Conservation (phyloP, 176 grass and related monocot genomes). For the Leersia perrieri region DNA sequence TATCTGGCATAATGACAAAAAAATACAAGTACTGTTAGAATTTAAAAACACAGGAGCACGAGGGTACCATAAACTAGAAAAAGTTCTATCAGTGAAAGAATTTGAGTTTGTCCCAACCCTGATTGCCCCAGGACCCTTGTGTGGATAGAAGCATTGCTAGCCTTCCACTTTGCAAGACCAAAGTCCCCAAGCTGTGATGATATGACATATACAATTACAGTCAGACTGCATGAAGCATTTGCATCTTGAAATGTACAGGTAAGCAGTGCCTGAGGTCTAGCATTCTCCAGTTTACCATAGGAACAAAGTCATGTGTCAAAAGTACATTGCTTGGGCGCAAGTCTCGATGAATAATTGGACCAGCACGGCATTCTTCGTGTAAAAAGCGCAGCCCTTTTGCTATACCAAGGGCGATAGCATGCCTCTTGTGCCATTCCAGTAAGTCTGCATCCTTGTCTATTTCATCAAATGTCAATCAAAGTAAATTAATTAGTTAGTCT, state of each 20-base stretch:
- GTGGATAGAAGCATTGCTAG: slow-evolving; percentile 38
- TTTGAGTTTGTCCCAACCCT: slow-evolving; percentile 41
- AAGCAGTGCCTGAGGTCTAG: neutral
- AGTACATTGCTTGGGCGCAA: slow-evolving; percentile 73
- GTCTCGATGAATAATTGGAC: slow-evolving; percentile 77
- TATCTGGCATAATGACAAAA: slow-evolving; percentile 35
- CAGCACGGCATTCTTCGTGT: slow-evolving; percentile 64
- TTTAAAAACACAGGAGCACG: slow-evolving; percentile 22
- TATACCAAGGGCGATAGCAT: slow-evolving; percentile 67
- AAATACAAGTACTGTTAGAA: neutral
- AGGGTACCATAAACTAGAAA: neutral
- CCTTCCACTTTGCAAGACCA: slow-evolving; percentile 79
- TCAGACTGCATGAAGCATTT: neutral
- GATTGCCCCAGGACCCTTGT: slow-evolving; percentile 61
- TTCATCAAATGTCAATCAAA: slow-evolving; percentile 19
- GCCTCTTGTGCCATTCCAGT: slow-evolving; percentile 73
- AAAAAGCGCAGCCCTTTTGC: slow-evolving; percentile 70
- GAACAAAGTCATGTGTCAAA: slow-evolving; percentile 71
- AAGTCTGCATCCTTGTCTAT: slow-evolving; percentile 44
- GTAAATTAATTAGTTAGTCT: neutral
- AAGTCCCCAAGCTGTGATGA: slow-evolving; percentile 65
- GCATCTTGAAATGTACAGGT: slow-evolving; percentile 4
- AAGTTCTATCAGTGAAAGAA: neutral
- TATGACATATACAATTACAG: neutral
- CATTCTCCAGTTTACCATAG: slow-evolving; percentile 46